Conservation (phyloP, 2,329 filamentous ascomycete species). For the Fusarium domesticum region DNA sequence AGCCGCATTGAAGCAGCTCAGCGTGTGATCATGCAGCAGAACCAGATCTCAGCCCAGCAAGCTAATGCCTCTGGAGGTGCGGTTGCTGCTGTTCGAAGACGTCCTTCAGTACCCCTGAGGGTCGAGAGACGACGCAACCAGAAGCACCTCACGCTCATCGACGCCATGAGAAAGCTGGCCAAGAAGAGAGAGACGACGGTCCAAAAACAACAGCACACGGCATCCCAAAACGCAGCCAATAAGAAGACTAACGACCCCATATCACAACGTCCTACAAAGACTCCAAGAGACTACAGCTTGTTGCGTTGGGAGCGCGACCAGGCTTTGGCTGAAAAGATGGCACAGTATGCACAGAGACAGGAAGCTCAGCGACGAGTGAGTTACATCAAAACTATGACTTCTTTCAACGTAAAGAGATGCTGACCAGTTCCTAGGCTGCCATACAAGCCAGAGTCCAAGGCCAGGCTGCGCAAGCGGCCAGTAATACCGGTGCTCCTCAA, state of each 20-base stretch:
- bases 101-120: conserved; percentile 74
- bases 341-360: conserved; percentile 56
- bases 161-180: conserved; percentile 91
- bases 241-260: conserved; percentile 73
- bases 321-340: conserved; percentile 58
- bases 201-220: conserved; percentile 88
- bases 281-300: conserved; percentile 86
- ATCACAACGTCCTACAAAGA: conserved; percentile 58
- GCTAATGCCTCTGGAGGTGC: conserved; percentile 41
- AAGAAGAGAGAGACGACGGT: conserved; percentile 85
- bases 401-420: conserved; percentile 18
- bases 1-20: conserved; percentile 59
- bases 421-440: conserved; percentile 36
- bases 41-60: conserved; percentile 50
- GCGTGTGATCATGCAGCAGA: conserved; percentile 51
- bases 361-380: conserved; percentile 56
- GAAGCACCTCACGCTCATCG: conserved; percentile 82
- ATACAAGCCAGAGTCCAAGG: conserved; percentile 47
- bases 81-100: conserved; percentile 50
- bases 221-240: conserved; percentile 70
- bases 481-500: conserved; percentile 38
- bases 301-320: conserved; percentile 86
- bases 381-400: conserved; percentile 7
- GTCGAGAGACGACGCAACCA: conserved; percentile 86
- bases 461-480: conserved; percentile 45